Conservation (phyloP, 2,329 filamentous ascomycete genomes). For the Orbilia javanica region DNA sequence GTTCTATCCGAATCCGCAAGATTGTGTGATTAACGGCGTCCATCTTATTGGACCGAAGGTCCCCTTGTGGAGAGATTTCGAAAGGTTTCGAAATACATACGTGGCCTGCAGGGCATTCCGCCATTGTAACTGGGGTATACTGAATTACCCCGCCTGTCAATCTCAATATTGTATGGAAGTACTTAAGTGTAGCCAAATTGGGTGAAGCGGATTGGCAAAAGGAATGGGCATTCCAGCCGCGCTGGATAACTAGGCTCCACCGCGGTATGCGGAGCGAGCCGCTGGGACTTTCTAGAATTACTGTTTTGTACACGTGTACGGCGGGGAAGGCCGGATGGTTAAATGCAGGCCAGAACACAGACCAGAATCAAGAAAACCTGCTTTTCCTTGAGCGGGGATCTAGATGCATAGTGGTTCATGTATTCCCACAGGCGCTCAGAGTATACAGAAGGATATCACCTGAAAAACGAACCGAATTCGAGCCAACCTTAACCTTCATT, state of each 20-base stretch:
- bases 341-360: background rate
- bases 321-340: background rate
- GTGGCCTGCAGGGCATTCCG: conserved; percentile 14
- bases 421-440: too few species aligned
- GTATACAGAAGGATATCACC: too few species aligned
- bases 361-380: background rate
- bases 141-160: conserved; percentile 14
- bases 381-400: background rate
- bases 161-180: background rate
- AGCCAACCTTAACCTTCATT: too few species aligned
- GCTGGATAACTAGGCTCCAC: background rate
- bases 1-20: background rate
- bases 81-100: background rate
- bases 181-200: background rate
- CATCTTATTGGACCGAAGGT: background rate
- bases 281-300: background rate
- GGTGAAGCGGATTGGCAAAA: background rate
- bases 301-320: conserved; percentile 16
- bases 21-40: background rate
- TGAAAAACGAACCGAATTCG: too few species aligned
- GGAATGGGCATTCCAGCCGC: background rate
- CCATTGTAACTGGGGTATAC: background rate
- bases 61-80: background rate
- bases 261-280: background rate
- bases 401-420: background rate